Evolutionary conservation across 176 grass and related monocot genomes (phyloP).

Genomic region (Triticum turgidum): DNA sequence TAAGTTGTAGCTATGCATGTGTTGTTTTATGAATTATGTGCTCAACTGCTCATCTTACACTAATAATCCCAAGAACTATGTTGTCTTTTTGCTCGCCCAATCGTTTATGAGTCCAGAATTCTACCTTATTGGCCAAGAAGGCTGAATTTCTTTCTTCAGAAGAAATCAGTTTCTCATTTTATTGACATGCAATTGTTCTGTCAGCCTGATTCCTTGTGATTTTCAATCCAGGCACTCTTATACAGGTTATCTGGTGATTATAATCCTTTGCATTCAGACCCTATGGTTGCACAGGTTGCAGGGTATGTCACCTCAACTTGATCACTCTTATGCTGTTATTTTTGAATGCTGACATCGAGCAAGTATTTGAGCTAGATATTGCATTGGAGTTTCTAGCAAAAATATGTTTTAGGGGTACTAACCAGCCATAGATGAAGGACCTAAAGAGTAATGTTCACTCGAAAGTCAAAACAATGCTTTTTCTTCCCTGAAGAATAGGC

Average conservation of each 20-base stretch:
- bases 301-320: conserved; percentile 50
- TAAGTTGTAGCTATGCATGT: neutral
- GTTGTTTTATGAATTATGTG: neutral
- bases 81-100: neutral
- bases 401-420: neutral
- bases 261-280: conserved; percentile 96
- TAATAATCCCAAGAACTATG: neutral
- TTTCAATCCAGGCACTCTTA: conserved; percentile 60
- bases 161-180: neutral
- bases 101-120: neutral
- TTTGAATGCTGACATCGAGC: neutral
- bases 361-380: neutral
- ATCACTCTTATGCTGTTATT: neutral
- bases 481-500: neutral
- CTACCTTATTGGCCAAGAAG: neutral
- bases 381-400: neutral
- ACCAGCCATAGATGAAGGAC: neutral
- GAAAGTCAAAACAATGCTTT: neutral
- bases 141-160: neutral
- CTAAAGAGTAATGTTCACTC: neutral
- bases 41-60: conserved; percentile 6
- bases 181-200: conserved; percentile 11
- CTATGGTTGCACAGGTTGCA: conserved; percentile 71
- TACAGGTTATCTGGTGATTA: conserved; percentile 95
- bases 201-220: neutral